Percentiles rank a stretch among this genome's conserved stretches.
phyloP scores from a whole-genome alignment of 164 flowering plant genomes.

The Umbellularia californica region DNA sequence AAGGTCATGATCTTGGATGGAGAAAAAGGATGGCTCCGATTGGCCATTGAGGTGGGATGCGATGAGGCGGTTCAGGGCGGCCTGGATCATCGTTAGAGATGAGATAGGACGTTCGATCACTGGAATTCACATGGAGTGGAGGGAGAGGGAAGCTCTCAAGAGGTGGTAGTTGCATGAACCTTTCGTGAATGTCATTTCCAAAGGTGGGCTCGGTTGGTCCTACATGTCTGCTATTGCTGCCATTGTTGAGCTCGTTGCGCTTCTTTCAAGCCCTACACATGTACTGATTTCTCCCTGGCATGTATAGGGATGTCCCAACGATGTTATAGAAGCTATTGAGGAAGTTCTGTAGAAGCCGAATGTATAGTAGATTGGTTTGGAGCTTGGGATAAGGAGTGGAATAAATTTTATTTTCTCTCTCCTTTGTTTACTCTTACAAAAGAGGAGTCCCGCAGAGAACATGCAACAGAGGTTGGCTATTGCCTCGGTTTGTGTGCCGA shows the following conservation, averaged over 20 bases:
- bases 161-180: slow-evolving; percentile 33
- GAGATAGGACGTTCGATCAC: not conserved
- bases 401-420: too few relatives aligned
- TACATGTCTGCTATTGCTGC: not conserved
- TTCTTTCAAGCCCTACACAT: slow-evolving; percentile 31
- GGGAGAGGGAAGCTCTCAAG: not conserved
- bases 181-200: slow-evolving; percentile 9
- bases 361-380: too few relatives aligned
- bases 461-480: too few relatives aligned
- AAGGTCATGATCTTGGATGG: slow-evolving; percentile 30
- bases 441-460: too few relatives aligned
- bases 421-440: too few relatives aligned
- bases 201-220: not conserved
- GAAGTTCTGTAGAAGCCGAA: too few relatives aligned
- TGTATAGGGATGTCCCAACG: too few relatives aligned
- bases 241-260: slow-evolving; percentile 23
- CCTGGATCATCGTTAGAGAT: slow-evolving; percentile 6
- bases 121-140: not conserved
- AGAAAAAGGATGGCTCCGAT: slow-evolving; percentile 25
- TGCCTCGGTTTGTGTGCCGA: too few relatives aligned
- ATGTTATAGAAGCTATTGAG: too few relatives aligned
- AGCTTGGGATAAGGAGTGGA: too few relatives aligned
- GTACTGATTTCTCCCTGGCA: slow-evolving; percentile 2
- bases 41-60: slow-evolving; percentile 61
- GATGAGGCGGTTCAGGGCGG: slow-evolving; percentile 49